Evolutionary conservation across 1,139 yeast genomes (phyloP).

Genomic region (Debaryomyces fabryi): DNA sequence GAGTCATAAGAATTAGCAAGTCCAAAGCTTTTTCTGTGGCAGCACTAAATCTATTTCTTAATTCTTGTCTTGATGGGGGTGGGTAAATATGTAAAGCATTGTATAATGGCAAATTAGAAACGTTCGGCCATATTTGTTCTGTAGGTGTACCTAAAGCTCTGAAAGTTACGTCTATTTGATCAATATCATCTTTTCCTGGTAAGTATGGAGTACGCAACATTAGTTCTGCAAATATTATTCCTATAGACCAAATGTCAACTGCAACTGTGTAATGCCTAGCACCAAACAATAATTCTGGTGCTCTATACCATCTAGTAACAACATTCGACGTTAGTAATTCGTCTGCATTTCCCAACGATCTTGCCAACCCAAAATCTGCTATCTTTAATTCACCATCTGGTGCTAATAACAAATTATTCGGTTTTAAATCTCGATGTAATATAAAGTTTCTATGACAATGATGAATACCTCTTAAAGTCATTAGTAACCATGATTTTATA

Average conservation of each 20-base stretch:
- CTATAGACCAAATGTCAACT: conserved; percentile 92
- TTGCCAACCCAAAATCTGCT: conserved; percentile 96
- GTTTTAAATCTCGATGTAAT: conserved; percentile 86
- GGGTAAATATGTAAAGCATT: conserved; percentile 76
- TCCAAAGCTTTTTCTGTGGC: conserved; percentile 88
- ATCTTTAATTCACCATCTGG: conserved; percentile 86
- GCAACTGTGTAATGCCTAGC: conserved; percentile 88
- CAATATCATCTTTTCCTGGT: conserved; percentile 89
- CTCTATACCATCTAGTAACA: conserved; percentile 96
- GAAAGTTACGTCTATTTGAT: conserved; percentile 88
- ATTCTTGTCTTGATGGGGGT: conserved; percentile 79
- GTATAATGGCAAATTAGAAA: conserved; percentile 75
- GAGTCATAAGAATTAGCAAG: conserved; percentile 71
- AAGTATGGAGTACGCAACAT: conserved; percentile 94
- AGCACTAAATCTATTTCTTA: conserved; percentile 84
- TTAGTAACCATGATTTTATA: conserved; percentile 88
- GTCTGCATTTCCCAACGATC: conserved; percentile 77
- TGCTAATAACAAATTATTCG: conserved; percentile 78
- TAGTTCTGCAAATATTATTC: conserved; percentile 93
- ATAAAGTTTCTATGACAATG: conserved; percentile 93
- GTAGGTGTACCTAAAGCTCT: conserved; percentile 96
- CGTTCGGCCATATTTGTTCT: conserved; percentile 90
- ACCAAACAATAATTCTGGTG: conserved; percentile 90
- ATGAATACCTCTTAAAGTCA: conserved; percentile 92
- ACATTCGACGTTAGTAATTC: conserved; percentile 89